Percentiles rank a stretch among this genome's conserved stretches.
phyloP scores from a whole-genome alignment of 208 protist species.

The Leishmania mexicana region DNA sequence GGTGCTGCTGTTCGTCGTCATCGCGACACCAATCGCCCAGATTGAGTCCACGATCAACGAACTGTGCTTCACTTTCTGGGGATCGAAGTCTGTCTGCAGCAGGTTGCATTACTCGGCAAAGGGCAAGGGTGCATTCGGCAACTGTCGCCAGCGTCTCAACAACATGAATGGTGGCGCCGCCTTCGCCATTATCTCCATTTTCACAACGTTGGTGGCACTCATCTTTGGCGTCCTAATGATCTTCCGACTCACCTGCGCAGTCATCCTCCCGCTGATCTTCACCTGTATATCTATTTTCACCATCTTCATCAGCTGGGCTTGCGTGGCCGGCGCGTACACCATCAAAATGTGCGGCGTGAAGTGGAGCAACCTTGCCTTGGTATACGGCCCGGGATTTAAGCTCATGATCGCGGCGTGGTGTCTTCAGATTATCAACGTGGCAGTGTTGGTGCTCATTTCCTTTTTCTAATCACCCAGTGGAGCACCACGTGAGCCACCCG shows the following conservation, averaged over 20 bases:
- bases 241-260: conserved; percentile 13
- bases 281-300: conserved; percentile 23
- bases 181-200: conserved; percentile 46
- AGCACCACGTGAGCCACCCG: background rate
- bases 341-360: conserved; percentile 7
- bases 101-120: background rate
- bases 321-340: conserved; percentile 12
- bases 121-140: conserved; percentile 18
- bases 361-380: background rate
- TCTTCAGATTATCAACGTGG: conserved; percentile 27
- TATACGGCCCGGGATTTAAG: conserved; percentile 33
- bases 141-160: conserved; percentile 23
- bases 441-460: conserved; percentile 3
- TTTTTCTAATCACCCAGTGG: background rate
- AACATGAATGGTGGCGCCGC: conserved; percentile 35
- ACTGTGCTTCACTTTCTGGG: conserved; percentile 14
- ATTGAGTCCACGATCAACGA: background rate
- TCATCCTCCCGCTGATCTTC: conserved; percentile 26
- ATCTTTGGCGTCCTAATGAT: conserved; percentile 35
- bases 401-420: conserved; percentile 29
- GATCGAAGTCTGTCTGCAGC: background rate
- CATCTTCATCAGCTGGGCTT: conserved; percentile 26
- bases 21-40: conserved; percentile 14
- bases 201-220: conserved; percentile 32
- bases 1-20: conserved; percentile 35